Conservation (phyloP, 495 filamentous ascomycete species). For the Penicillium lividum region DNA sequence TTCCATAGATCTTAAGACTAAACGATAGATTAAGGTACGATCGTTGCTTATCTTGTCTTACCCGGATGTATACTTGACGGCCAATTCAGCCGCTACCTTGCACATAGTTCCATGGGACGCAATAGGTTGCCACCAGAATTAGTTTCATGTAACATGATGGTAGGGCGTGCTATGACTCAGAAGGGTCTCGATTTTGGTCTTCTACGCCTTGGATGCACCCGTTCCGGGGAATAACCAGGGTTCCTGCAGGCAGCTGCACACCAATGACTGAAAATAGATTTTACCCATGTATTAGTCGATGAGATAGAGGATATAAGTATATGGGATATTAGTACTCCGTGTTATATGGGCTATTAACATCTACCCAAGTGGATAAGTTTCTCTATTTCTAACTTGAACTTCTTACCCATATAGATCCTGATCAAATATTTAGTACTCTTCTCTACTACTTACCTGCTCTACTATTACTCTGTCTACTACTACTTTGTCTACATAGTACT, state of each 20-base stretch:
- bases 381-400: too few relatives aligned
- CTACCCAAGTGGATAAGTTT: too few relatives aligned
- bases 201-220: background rate
- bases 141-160: background rate
- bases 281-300: background rate
- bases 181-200: background rate
- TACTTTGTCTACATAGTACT: too few relatives aligned
- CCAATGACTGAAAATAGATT: background rate
- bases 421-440: too few relatives aligned
- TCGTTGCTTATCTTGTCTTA: background rate
- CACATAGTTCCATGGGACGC: background rate
- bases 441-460: too few relatives aligned
- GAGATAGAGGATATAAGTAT: background rate
- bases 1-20: background rate
- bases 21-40: background rate
- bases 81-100: background rate
- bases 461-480: too few relatives aligned
- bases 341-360: too few relatives aligned
- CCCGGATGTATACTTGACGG: background rate
- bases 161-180: background rate
- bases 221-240: constrained; percentile 10
- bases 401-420: too few relatives aligned
- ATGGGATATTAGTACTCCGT: too few relatives aligned
- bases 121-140: background rate
- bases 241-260: constrained; percentile 8